phyloP scores from a whole-genome alignment of 225 moss, liverwort and hornwort genomes.

The Antitrichia curtipendula region DNA sequence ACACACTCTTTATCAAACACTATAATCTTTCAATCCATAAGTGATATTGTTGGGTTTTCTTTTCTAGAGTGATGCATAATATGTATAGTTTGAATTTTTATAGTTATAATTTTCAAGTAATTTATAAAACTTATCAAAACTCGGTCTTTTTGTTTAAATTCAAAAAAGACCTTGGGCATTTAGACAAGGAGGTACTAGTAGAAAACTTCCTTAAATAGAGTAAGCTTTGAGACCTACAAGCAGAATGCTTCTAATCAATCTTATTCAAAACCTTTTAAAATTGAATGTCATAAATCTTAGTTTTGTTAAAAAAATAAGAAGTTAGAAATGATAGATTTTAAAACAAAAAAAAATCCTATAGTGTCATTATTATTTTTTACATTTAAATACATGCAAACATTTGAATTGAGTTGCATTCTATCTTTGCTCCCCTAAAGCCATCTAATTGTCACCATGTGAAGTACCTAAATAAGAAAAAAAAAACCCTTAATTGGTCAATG shows the following conservation, averaged over 20 bases:
- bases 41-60: neutral
- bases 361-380: neutral
- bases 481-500: neutral
- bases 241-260: accelerated
- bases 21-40: neutral
- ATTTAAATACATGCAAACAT: neutral
- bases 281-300: too few relatives aligned
- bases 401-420: neutral
- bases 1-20: neutral
- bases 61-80: accelerated
- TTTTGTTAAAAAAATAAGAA: accelerated
- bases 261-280: neutral
- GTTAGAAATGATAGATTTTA: neutral
- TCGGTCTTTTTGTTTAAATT: neutral
- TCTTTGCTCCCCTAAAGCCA: too few relatives aligned
- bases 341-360: neutral
- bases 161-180: neutral
- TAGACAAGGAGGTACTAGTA: neutral
- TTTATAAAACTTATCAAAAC: too few relatives aligned
- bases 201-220: neutral
- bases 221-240: too few relatives aligned
- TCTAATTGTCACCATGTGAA: accelerated
- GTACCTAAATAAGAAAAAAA: neutral
- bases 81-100: neutral
- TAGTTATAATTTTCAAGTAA: accelerated